Base-by-base conservation (phyloP, 345 rosid genomes). In the Acer saccharum region DNA sequence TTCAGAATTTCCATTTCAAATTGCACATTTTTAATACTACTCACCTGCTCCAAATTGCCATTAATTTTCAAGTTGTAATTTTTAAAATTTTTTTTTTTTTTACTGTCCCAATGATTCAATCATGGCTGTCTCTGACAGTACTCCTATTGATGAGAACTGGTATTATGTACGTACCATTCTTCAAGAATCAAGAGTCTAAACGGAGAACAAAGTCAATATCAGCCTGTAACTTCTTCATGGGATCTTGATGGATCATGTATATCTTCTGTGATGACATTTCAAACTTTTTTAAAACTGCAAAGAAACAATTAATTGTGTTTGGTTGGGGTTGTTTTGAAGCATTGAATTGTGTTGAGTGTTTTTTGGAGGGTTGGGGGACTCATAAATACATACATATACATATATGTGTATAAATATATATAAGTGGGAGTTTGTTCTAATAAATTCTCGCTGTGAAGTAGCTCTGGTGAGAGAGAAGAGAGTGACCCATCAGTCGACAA, bases 401-500 rank as follows among this genome's bases (percentile, higher is more conserved):
- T 35, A 35, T 4, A 35, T 35, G 39, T 4, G 39, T 35, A 35
- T 4, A 35, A 35, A 35, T 35, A 35, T 35, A 43, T 72, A 66
- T 52, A 25, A 72, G 72, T 72, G 76, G 52, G 77, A 82, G 81
- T 85, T 78, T 69, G 86, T 54, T 77, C 62, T 39, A 58, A 72
- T 72, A 58, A 72, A 72, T 72, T 61, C 55, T 60, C 44, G 76
- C 64, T 58, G 75, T 8, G 10, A 43, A 58, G 54, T 12, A 74
- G 72, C 75, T 50, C 66, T 69, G 55, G 39, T 4, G 39, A 35
- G 39, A 41, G 84, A 41, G 84, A 88, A 83, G 94, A 91, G 86
- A 86, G 90, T 83, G 87, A 92, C 91, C 62, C 83, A 76, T 87
- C 90, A 83, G 50, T 86, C 78, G 86, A 90, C 83, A 82, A 80